These are phyloP conservation scores for Nephromyces sp. DNA, from an alignment of 169 alveolate species.

Conservation along the genomic window DNA sequence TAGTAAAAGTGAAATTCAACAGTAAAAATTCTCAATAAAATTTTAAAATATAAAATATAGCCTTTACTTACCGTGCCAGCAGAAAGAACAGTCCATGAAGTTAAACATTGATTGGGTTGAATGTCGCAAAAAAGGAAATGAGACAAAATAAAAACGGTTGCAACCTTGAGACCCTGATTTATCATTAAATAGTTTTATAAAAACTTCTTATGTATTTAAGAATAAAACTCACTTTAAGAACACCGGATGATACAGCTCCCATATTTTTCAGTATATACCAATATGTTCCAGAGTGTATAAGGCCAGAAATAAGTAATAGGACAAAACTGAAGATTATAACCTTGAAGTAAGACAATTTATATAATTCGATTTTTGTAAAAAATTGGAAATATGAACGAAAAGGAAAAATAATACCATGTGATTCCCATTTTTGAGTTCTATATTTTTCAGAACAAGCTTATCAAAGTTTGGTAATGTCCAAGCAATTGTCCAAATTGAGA, in stretches of 20 bases:
- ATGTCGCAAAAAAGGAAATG: conserved; percentile 48
- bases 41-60: neutral
- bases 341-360: conserved; percentile 2
- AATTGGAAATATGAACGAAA: too few species aligned
- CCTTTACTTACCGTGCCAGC: conserved; percentile 8
- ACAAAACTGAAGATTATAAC: conserved; percentile 25
- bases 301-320: conserved; percentile 32
- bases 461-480: conserved; percentile 47
- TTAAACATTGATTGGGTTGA: conserved; percentile 48
- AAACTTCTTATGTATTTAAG: too few species aligned
- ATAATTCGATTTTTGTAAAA: too few species aligned
- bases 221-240: conserved; percentile 22
- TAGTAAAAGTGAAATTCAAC: neutral
- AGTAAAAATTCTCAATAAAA: neutral
- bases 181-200: too few species aligned
- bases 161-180: conserved; percentile 47
- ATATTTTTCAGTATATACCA: conserved; percentile 44
- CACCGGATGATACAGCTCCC: conserved; percentile 46
- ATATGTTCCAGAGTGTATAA: conserved; percentile 41
- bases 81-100: conserved; percentile 35
- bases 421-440: conserved; percentile 29
- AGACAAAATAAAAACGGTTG: conserved; percentile 34
- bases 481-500: conserved; percentile 39
- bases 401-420: neutral
- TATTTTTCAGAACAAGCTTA: conserved; percentile 31